A percentile compares a stretch with the other conserved stretches of the same genome.
phyloP scores from a whole-genome alignment of 495 filamentous ascomycete species.

The Neurospora sp. region DNA sequence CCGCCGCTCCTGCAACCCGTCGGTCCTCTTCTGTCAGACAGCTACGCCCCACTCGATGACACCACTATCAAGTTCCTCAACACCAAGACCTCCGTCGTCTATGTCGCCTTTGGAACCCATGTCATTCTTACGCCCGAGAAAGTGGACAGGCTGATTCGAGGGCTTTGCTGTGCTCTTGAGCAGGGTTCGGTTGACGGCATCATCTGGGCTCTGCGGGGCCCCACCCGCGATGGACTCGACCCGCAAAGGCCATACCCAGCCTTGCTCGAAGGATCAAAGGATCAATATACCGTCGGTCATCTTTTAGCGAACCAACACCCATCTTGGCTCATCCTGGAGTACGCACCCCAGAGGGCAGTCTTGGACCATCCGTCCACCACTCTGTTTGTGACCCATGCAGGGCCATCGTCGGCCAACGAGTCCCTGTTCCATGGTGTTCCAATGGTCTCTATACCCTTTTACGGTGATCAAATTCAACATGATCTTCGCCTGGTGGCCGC shows the following conservation, averaged over 20 bases:
- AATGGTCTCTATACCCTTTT: conserved; percentile 24
- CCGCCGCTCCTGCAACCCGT: conserved; percentile 24
- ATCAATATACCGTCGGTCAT: conserved; percentile 8
- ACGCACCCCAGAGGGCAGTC: conserved; percentile 26
- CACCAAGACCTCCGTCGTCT: conserved; percentile 16
- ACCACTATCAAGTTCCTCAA: conserved; percentile 14
- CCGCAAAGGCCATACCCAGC: conserved; percentile 9
- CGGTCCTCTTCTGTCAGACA: conserved; percentile 26
- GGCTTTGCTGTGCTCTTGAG: conserved; percentile 12
- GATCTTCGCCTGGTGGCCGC: conserved; percentile 19
- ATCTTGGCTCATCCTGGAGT: conserved; percentile 17
- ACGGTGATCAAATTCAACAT: conserved; percentile 28
- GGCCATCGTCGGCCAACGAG: conserved; percentile 28
- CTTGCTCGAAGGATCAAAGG: conserved; percentile 1
- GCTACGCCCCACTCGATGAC: conserved; percentile 16
- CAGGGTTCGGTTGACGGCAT: conserved; percentile 26
- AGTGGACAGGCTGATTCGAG: conserved; percentile 17
- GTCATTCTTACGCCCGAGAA: conserved; percentile 20
- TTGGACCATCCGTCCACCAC: conserved; percentile 18
- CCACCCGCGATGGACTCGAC: conserved; percentile 7
- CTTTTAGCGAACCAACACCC: conserved; percentile 17
- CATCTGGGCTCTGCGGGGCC: conserved; percentile 20
- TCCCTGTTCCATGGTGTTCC: conserved; percentile 26
- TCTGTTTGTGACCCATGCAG: conserved; percentile 28
- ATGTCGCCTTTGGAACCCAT: conserved; percentile 31